Percentiles rank a stretch among this genome's conserved stretches.
phyloP scores from a whole-genome alignment of 1,139 yeast species.

The Pneumocystis sp. region DNA sequence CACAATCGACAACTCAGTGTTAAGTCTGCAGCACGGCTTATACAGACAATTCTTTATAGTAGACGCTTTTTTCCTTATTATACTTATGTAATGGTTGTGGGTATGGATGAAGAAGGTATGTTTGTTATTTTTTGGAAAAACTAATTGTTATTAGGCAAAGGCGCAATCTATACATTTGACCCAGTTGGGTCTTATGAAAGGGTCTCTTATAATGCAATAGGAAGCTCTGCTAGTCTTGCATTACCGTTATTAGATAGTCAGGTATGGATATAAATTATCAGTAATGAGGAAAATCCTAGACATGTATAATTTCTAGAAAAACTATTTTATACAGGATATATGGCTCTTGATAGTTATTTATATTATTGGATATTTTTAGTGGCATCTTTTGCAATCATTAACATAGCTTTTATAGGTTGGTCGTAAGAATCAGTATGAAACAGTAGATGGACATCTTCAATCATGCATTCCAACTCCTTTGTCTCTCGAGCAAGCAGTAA shows the following conservation, averaged over 20 bases:
- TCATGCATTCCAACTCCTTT: constrained; percentile 50
- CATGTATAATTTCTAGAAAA: not conserved
- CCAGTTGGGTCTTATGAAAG: constrained; percentile 97
- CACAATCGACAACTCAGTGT: constrained; percentile 60
- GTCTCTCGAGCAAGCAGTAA: constrained; percentile 67
- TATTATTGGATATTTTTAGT: not conserved
- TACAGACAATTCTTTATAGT: constrained; percentile 80
- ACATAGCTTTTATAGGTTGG: constrained; percentile 13
- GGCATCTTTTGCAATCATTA: not conserved
- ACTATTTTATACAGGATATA: not conserved
- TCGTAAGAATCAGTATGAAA: constrained; percentile 60
- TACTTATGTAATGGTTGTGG: constrained; percentile 87
- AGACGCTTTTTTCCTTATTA: constrained; percentile 95
- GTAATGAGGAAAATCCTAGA: constrained; percentile 18
- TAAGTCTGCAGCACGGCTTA: constrained; percentile 71
- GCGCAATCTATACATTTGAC: constrained; percentile 89
- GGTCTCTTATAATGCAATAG: constrained; percentile 95
- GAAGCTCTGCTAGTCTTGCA: constrained; percentile 88
- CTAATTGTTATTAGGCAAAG: constrained; percentile 44
- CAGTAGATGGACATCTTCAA: constrained; percentile 52
- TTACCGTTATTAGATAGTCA: constrained; percentile 97
- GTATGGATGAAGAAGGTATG: constrained; percentile 54
- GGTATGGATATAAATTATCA: constrained; percentile 39
- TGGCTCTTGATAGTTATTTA: not conserved
- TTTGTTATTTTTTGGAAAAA: not conserved